phyloP scores from a whole-genome alignment of 768 basidiomycete genomes.

The Termitomyces sp. region DNA sequence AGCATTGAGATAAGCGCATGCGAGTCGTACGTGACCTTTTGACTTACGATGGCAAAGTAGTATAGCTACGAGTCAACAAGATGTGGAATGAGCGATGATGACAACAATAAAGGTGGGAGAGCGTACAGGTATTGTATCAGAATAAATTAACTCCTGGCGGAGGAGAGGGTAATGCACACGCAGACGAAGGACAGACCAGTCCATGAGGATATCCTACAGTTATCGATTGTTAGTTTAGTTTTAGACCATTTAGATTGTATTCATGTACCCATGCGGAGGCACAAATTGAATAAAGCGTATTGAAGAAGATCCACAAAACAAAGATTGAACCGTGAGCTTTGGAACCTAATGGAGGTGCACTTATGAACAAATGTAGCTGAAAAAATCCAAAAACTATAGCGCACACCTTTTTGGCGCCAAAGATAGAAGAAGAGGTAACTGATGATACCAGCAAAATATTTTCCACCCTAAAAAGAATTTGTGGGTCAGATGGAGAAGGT shows the following conservation, averaged over 20 bases:
- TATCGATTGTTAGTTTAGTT: neutral
- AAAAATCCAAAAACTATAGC: neutral
- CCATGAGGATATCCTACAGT: constrained; percentile 75
- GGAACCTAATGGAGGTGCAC: constrained; percentile 16
- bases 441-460: constrained; percentile 48
- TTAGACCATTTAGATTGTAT: neutral
- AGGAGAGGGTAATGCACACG: constrained; percentile 56
- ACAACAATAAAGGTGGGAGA: neutral
- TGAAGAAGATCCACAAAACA: constrained; percentile 64
- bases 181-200: constrained; percentile 80
- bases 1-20: neutral
- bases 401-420: constrained; percentile 67
- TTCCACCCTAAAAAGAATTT: constrained; percentile 30
- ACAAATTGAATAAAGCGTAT: constrained; percentile 62
- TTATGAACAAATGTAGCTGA: neutral
- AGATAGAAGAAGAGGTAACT: constrained; percentile 64
- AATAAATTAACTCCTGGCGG: constrained; percentile 72
- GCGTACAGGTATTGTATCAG: constrained; percentile 52
- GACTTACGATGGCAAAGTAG: constrained; percentile 70
- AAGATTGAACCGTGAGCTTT: constrained; percentile 42
- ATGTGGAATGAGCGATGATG: neutral
- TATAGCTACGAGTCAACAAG: constrained; percentile 44
- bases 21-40: neutral
- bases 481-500: constrained; percentile 1
- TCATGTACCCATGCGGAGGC: constrained; percentile 71